phyloP scores from a whole-genome alignment of 352 stramenopile species.

The Elongisporangium undulatum region DNA sequence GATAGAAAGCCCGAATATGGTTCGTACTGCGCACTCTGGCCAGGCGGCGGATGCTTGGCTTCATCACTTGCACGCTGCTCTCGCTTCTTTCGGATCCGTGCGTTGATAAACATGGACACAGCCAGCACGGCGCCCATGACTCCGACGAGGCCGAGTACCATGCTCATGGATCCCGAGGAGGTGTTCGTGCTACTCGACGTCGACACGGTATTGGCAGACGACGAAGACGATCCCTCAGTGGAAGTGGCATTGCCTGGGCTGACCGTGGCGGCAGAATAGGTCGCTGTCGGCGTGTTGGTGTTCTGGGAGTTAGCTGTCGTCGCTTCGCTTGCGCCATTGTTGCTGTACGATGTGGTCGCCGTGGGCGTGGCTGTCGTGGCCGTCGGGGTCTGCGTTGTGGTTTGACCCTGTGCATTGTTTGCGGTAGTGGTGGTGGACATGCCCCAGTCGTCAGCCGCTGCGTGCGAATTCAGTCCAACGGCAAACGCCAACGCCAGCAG shows the following conservation, averaged over 20 bases:
- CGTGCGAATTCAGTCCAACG: neutral
- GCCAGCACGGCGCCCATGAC: neutral
- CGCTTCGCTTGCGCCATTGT: neutral
- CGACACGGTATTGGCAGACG: neutral
- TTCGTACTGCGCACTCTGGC: neutral
- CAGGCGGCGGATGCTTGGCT: neutral
- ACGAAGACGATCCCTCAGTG: neutral
- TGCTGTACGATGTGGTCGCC: neutral
- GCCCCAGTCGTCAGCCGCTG: neutral
- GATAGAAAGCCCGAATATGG: neutral
- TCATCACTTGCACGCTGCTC: neutral
- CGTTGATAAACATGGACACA: neutral
- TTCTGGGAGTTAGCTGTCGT: neutral
- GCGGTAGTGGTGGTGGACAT: neutral
- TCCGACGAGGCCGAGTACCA: neutral
- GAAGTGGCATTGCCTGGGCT: neutral
- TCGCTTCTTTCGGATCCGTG: neutral
- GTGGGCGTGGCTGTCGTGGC: neutral
- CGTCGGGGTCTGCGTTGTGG: neutral
- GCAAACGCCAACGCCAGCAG: neutral
- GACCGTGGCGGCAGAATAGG: neutral
- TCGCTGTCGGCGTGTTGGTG: neutral
- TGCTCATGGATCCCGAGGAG: neutral
- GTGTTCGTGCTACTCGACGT: neutral
- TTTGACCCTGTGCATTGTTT: neutral